phyloP scores from a whole-genome alignment of 176 grass and related monocot species.

The Dendrocalamus sinicus region DNA sequence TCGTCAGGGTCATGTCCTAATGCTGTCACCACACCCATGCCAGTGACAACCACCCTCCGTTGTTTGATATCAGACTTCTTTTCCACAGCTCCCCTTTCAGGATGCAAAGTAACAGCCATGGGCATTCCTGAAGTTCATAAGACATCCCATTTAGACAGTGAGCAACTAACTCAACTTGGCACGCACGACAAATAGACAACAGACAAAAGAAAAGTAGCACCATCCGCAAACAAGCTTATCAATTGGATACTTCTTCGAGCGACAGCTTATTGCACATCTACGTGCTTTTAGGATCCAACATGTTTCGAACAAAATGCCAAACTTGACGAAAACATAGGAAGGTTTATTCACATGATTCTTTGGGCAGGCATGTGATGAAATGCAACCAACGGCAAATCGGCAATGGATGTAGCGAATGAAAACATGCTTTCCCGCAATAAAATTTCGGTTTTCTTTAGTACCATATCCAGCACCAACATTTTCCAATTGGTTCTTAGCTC shows the following conservation, averaged over 20 bases:
- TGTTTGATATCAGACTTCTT: constrained; percentile 56
- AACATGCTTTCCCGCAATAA: not conserved
- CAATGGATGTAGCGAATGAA: constrained; percentile 3
- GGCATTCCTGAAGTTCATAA: constrained; percentile 66
- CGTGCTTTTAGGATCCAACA: not conserved
- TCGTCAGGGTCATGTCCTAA: constrained; percentile 96
- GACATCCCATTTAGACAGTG: constrained; percentile 32
- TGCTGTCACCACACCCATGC: constrained; percentile 93
- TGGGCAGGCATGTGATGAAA: not conserved
- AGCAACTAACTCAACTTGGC: constrained; percentile 1
- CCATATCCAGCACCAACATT: constrained; percentile 11
- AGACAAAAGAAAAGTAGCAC: constrained; percentile 23
- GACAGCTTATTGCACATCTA: constrained; percentile 16
- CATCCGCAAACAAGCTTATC: not conserved
- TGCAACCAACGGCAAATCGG: not conserved
- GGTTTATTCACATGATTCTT: constrained; percentile 29
- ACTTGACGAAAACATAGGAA: constrained; percentile 10
- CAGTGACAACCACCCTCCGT: constrained; percentile 93
- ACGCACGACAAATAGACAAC: not conserved
- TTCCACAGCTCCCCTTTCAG: constrained; percentile 65
- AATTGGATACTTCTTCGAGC: constrained; percentile 13
- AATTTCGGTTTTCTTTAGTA: constrained; percentile 18
- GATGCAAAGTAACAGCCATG: constrained; percentile 80
- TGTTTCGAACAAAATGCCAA: constrained; percentile 6
- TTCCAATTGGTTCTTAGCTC: not conserved